These are phyloP conservation scores for Coemansia sp. DNA, from an alignment of 192 early-diverging fungal genomes.

Conservation along the genomic window DNA sequence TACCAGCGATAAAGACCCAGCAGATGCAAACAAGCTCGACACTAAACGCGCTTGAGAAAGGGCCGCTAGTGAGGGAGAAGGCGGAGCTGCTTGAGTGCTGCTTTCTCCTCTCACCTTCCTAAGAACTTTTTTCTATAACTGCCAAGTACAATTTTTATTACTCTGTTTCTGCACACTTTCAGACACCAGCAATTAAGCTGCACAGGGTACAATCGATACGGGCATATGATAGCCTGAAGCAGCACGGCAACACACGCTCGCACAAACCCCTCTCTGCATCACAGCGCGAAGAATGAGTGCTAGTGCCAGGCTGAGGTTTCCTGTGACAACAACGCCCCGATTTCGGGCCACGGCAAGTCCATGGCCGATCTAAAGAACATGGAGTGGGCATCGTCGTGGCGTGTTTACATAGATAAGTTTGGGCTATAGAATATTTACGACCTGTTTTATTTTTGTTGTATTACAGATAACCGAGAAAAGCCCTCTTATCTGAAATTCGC, in stretches of 20 bases:
- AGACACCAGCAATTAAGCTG: no score
- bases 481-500: no score
- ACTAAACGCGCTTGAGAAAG: not conserved
- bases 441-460: not conserved
- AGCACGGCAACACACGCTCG: constrained; percentile 40
- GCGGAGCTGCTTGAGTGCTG: no score
- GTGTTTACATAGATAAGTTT: constrained; percentile 60
- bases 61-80: no score
- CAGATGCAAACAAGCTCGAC: not conserved
- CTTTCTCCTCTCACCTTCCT: no score
- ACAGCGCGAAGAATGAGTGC: constrained; percentile 85
- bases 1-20: no score
- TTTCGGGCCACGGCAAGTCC: constrained; percentile 56
- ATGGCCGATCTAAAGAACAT: constrained; percentile 58
- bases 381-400: constrained; percentile 78
- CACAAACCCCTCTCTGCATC: constrained; percentile 63
- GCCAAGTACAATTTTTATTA: no score
- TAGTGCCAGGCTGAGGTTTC: constrained; percentile 92
- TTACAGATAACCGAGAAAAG: no score
- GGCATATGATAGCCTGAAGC: not conserved
- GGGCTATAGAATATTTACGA: constrained; percentile 17
- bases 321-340: constrained; percentile 68
- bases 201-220: no score
- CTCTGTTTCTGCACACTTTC: no score
- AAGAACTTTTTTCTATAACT: no score